phyloP scores from a whole-genome alignment of 2,329 filamentous ascomycete genomes.

The Pseudopyrenochaeta lycopersici region DNA sequence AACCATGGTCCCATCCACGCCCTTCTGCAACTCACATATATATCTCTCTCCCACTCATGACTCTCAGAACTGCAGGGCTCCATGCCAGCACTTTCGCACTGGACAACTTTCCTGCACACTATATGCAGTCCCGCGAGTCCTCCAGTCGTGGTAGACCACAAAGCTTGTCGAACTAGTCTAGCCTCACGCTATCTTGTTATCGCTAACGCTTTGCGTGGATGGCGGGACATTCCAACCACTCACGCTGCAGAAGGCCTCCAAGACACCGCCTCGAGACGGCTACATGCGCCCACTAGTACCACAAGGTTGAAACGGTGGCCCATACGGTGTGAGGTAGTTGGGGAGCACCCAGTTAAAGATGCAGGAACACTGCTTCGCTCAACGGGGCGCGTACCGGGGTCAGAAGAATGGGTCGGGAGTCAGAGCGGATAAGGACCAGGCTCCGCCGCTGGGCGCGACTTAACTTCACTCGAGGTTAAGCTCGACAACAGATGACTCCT shows the following conservation, averaged over 20 bases:
- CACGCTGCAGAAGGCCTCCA: conserved; percentile 26
- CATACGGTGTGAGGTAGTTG: conserved; percentile 23
- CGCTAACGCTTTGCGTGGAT: conserved; percentile 18
- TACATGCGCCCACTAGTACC: conserved; percentile 33
- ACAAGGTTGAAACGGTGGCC: conserved; percentile 34
- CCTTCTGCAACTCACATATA: conserved; percentile 7
- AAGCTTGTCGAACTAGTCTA: conserved; percentile 29
- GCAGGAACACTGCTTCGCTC: conserved; percentile 37
- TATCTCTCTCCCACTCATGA: conserved; percentile 10
- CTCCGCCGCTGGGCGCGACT: conserved; percentile 24
- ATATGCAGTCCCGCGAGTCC: conserved; percentile 26
- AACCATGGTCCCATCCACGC: conserved; percentile 13
- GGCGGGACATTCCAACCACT: conserved; percentile 29
- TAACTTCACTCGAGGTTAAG: conserved; percentile 21
- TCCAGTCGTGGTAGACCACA: conserved; percentile 21
- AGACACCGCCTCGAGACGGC: conserved; percentile 38
- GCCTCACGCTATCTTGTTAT: conserved; percentile 24
- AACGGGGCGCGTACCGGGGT: conserved; percentile 6
- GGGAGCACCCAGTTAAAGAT: conserved; percentile 42
- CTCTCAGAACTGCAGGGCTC: conserved; percentile 14
- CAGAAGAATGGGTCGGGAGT: conserved; percentile 22
- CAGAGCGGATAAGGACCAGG: conserved; percentile 41
- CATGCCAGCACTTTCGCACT: conserved; percentile 12
- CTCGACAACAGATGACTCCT: conserved; percentile 32
- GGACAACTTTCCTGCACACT: conserved; percentile 25